These are phyloP conservation scores for Colletotrichum destructivum DNA, from an alignment of 2,329 filamentous ascomycete species.

Conservation along the genomic window DNA sequence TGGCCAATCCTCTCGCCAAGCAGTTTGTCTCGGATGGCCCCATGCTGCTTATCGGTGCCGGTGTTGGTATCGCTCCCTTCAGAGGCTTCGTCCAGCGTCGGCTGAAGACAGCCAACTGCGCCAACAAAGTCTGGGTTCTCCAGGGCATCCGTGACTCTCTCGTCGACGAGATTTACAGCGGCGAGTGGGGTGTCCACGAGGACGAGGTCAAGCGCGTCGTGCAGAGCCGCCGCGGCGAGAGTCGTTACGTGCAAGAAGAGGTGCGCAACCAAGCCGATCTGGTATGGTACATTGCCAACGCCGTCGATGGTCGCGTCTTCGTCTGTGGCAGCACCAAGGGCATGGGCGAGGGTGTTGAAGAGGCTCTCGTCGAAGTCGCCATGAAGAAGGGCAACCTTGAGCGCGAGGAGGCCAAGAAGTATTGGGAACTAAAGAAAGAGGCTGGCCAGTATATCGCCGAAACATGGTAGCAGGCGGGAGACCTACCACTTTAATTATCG, in stretches of 20 bases:
- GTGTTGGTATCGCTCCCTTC: constrained; percentile 97
- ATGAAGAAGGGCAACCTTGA: constrained; percentile 94
- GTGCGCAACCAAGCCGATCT: constrained; percentile 91
- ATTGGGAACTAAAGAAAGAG: constrained; percentile 93
- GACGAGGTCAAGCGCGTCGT: constrained; percentile 87
- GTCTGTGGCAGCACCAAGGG: constrained; percentile 96
- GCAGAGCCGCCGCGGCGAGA: constrained; percentile 81
- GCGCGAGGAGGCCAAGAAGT: constrained; percentile 84
- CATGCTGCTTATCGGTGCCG: constrained; percentile 97
- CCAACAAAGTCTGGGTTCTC: constrained; percentile 97
- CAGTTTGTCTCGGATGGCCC: constrained; percentile 95
- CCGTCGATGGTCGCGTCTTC: constrained; percentile 95
- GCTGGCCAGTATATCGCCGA: constrained; percentile 96
- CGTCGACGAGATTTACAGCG: constrained; percentile 95
- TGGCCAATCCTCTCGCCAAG: constrained; percentile 94
- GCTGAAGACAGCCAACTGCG: constrained; percentile 93
- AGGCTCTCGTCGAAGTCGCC: constrained; percentile 88
- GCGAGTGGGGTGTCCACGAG: constrained; percentile 96
- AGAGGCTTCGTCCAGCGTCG: constrained; percentile 96
- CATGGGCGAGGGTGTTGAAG: constrained; percentile 97
- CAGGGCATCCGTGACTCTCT: constrained; percentile 95
- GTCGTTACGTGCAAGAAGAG: constrained; percentile 96
- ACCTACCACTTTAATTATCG: constrained; percentile 6
- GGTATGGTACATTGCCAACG: constrained; percentile 98
- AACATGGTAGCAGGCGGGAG: constrained; percentile 71